Evolutionary conservation across 345 rosid genomes (phyloP), one percentile per base, ranked within the genome.

Genomic region (Bruguiera gymnorhiza): DNA sequence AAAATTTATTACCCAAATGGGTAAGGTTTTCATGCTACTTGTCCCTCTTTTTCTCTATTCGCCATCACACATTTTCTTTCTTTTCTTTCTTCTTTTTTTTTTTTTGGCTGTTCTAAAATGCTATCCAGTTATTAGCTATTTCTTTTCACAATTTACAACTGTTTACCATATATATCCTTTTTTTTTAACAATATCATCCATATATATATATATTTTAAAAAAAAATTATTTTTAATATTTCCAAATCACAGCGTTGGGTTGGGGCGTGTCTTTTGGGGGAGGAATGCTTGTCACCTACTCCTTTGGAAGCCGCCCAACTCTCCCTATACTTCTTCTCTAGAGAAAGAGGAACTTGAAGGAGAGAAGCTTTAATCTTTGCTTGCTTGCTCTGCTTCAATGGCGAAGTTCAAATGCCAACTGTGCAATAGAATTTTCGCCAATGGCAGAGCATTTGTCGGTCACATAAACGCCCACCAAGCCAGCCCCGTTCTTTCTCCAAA

Each of bases 241-340:
- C 20, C 34, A 55, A 65, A 37, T 73, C 75, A 50, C 67, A 74
- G 57, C 55, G 53, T 78, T 74, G 52, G 75, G 75, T 75, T 69
- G 32, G 60, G 61, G 74, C 21, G 78, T 74, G 77, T 63, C 81
- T 70, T 78, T 78, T 78, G 82, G 75, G 74, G 78, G 73, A 74
- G 77, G 82, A 78, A 74, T 74, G 73, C 82, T 78, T 70, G 82
- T 78, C 82, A 74, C 70, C 82, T 78, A 78, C 82, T 78, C 82
- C 75, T 74, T 74, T 75, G 69, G 56, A 74, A 60, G 63, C 71
- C 74, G 67, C 75, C 65, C 52, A 50, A 74, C 75, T 50, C 67
- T 64, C 67, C 60, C 31, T 2, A 30, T 68, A 24, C 32, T 53
- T 26, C 46, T 76, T 50, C 63, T 64, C 62, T 24, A 78, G 70